phyloP scores from a whole-genome alignment of 495 filamentous ascomycete species.

The Penicillium paxilli region DNA sequence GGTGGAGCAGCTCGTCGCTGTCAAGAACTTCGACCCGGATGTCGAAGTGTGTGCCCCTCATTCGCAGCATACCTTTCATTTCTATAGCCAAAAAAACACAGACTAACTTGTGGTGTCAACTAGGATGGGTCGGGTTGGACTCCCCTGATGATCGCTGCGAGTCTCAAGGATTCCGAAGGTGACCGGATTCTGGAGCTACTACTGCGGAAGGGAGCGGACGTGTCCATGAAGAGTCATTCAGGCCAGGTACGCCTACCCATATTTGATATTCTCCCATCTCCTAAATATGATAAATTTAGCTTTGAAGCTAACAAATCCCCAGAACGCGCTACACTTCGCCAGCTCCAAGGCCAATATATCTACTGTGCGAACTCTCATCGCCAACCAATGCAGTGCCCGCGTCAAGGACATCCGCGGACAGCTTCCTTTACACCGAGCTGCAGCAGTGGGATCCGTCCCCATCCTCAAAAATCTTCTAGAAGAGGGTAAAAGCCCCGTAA shows the following conservation, averaged over 20 bases:
- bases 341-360: constrained; percentile 87
- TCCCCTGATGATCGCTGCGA: constrained; percentile 88
- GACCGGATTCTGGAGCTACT: constrained; percentile 66
- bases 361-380: constrained; percentile 73
- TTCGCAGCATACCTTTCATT: not conserved
- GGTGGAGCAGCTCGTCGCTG: constrained; percentile 64
- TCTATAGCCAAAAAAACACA: too few species aligned
- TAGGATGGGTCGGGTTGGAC: constrained; percentile 93
- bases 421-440: constrained; percentile 85
- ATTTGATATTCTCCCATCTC: not conserved
- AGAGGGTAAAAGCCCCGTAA: constrained; percentile 73
- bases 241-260: constrained; percentile 50
- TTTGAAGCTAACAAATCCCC: too few species aligned
- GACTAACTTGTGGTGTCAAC: not conserved
- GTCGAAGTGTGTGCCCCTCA: constrained; percentile 58
- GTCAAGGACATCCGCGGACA: constrained; percentile 85
- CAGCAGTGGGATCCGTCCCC: constrained; percentile 82
- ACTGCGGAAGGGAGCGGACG: constrained; percentile 77
- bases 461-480: constrained; percentile 81
- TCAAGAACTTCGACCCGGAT: constrained; percentile 82
- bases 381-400: constrained; percentile 73
- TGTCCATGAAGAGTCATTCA: constrained; percentile 70
- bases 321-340: constrained; percentile 88
- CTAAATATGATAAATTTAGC: not conserved
- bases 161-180: constrained; percentile 63